Conservation (phyloP, 305 asterid species). For the Withania somnifera region DNA sequence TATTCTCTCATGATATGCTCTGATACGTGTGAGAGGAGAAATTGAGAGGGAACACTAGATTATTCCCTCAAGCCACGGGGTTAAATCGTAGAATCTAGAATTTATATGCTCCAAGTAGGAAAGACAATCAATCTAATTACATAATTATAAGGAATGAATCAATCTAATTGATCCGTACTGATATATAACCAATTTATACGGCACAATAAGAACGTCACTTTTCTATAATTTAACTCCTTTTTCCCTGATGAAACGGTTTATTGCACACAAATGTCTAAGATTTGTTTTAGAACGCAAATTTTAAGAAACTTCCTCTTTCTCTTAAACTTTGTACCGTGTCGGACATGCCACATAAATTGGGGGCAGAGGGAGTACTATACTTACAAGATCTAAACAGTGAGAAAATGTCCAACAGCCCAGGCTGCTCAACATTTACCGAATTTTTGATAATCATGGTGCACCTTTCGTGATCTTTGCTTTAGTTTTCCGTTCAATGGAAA, state of each 20-base stretch:
- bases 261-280: neutral
- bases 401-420: neutral
- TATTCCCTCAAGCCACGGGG: neutral
- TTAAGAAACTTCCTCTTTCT: neutral
- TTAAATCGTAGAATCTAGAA: neutral
- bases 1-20: neutral
- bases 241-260: neutral
- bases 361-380: neutral
- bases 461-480: neutral
- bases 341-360: neutral
- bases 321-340: neutral
- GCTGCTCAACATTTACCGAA: neutral
- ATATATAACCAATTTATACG: neutral
- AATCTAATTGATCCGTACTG: neutral
- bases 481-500: neutral
- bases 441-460: neutral
- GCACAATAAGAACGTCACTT: neutral
- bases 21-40: neutral
- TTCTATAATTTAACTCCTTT: neutral
- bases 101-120: neutral
- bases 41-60: neutral
- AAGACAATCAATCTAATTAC: neutral
- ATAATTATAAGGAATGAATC: neutral
- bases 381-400: neutral
- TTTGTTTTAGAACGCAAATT: neutral